Evolutionary conservation across 495 filamentous ascomycete species (phyloP), one percentile per base, ranked within the genome.

Genomic region (Xylaria palmicola): DNA sequence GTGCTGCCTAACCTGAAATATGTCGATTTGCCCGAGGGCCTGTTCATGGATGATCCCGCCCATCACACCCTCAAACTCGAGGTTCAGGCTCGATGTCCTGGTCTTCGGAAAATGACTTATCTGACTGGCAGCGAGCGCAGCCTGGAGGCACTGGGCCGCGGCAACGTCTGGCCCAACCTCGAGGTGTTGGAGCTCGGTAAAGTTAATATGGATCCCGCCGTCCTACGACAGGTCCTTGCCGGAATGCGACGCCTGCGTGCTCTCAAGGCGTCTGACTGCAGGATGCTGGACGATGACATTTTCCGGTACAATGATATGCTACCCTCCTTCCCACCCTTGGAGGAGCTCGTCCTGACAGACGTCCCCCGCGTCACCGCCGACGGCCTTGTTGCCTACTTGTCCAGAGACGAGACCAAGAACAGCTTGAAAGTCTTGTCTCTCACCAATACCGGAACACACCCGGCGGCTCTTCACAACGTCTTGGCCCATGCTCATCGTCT

Each of bases 51-150:
- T 64, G 92, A 97, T 60, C 74, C 85, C 6, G 79, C 83, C 2
- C 95, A 88, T 67, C 68, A 86, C 36, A 85, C 90, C 0, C 71
- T 98, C 65, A 86, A 89, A 62, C 85, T 92, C 60, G 94, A 97
- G 68, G 74, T 97, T 27, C 90, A 93, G 74, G 86, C 84, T 3
- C 83, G 90, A 32, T 97, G 92, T 71, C 84, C 88, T 29, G 85
- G 95, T 66, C 74, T 98, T 26, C 85, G 92, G 49, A 92, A 90
- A 65, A 97, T 97, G 92, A 85, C 80, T 30, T 98, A 95, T 75
- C 79, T 81, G 40, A 74, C 78, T 37, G 94, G 94, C 9, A 81
- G 89, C 7, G 94, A 97, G 77, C 84, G 83, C 40, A 88, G 85
- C 69, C 84, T 98, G 61, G 83, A 89, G 57, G 77, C 84, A 24